Evolutionary conservation across 2,329 filamentous ascomycete species (phyloP).

Genomic region (Apiospora malaysiana): DNA sequence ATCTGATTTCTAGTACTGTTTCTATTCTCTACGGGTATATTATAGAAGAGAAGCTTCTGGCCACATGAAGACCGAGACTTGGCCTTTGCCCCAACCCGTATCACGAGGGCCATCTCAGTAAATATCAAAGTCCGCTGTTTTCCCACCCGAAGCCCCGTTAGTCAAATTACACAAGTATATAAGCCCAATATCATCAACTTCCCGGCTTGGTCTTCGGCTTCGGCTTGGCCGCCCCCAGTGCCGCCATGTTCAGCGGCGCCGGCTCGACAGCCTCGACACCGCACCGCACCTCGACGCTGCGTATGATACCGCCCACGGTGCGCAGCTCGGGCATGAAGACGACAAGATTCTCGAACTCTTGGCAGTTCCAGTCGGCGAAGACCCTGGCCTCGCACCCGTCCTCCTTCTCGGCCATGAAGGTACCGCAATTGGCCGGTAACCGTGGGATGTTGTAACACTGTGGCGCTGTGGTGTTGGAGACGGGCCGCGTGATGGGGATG

Average conservation of each 20-base stretch:
- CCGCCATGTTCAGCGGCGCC: conserved; percentile 33
- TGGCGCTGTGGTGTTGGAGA: conserved; percentile 30
- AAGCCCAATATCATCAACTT: not conserved
- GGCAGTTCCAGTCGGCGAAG: conserved; percentile 43
- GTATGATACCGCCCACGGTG: conserved; percentile 41
- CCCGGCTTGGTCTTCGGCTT: not conserved
- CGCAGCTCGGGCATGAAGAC: conserved; percentile 44
- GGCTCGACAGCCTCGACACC: conserved; percentile 37
- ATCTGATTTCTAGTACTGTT: not conserved
- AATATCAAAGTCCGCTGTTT: not conserved
- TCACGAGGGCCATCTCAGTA: not conserved
- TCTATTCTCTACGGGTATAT: not conserved
- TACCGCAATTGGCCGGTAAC: conserved; percentile 41
- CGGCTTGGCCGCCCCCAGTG: not conserved
- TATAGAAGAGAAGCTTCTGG: not conserved
- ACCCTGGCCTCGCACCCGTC: conserved; percentile 46
- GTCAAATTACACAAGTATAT: not conserved
- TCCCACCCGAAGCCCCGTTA: not conserved
- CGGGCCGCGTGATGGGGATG: conserved; percentile 37
- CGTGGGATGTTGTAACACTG: conserved; percentile 43
- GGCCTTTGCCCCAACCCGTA: not conserved
- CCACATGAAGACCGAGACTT: not conserved
- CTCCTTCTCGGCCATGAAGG: conserved; percentile 43
- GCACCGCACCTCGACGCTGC: conserved; percentile 44
- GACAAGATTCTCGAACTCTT: conserved; percentile 42